These are phyloP conservation scores for Fusarium chaquense DNA, from an alignment of 2,329 filamentous ascomycete genomes.

Conservation along the genomic window DNA sequence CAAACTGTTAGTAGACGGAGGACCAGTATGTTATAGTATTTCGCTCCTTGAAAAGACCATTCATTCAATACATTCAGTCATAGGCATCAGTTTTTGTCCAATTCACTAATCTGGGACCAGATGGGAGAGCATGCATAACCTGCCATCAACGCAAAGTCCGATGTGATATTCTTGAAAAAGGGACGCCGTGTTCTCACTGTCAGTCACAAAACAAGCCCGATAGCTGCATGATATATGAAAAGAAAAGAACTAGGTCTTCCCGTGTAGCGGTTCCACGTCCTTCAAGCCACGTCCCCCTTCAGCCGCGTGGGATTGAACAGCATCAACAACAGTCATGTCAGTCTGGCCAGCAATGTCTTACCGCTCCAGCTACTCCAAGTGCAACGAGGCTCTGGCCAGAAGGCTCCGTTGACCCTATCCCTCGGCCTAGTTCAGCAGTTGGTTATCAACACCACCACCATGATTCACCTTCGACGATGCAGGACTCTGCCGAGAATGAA, in stretches of 20 bases:
- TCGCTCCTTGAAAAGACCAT: neutral
- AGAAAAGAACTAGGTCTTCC: constrained; percentile 57
- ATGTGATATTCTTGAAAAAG: constrained; percentile 61
- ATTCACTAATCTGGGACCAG: constrained; percentile 34
- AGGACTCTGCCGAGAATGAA: constrained; percentile 43
- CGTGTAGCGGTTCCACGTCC: constrained; percentile 45
- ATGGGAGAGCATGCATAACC: constrained; percentile 58
- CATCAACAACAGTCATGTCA: neutral
- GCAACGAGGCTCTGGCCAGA: constrained; percentile 30
- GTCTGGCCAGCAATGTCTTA: constrained; percentile 51
- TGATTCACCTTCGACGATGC: constrained; percentile 29
- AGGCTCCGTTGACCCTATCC: constrained; percentile 1
- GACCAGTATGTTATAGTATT: constrained; percentile 30
- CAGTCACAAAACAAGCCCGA: constrained; percentile 55
- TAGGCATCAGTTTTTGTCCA: neutral
- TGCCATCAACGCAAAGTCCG: constrained; percentile 65
- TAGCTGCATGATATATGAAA: constrained; percentile 63
- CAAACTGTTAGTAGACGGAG: constrained; percentile 8
- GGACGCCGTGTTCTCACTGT: constrained; percentile 63
- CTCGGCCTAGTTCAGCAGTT: constrained; percentile 31
- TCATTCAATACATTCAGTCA: neutral
- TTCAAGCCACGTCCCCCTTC: constrained; percentile 55
- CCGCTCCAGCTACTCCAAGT: constrained; percentile 41
- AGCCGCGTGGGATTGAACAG: constrained; percentile 56
- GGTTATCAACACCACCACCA: constrained; percentile 11